Evolutionary conservation across 176 grass and related monocot species (phyloP).

Genomic region (Bothriochloa decipiens): DNA sequence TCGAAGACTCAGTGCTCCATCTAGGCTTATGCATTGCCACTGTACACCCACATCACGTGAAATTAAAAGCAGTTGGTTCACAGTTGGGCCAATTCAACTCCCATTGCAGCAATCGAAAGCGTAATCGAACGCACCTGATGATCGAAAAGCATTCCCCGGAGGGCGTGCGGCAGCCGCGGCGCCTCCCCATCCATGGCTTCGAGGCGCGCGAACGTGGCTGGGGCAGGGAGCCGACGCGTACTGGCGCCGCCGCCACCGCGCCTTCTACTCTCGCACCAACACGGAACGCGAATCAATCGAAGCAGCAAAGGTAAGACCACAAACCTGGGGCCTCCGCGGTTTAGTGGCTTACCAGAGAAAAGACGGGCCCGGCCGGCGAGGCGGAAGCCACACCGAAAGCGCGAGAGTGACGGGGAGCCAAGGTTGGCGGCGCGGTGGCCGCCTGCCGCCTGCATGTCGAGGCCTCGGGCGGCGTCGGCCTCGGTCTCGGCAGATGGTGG

Average conservation of each 20-base stretch:
- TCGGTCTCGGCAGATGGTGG: not conserved
- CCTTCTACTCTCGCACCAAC: not conserved
- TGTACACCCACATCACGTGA: not conserved
- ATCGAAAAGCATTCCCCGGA: slow-evolving; percentile 5
- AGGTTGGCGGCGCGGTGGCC: not conserved
- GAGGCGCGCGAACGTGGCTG: not conserved
- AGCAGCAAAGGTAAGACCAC: not conserved
- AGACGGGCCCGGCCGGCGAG: not conserved
- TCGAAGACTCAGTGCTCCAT: not conserved
- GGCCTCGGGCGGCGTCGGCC: not conserved
- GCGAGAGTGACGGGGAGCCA: not conserved
- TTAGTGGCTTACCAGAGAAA: slow-evolving; percentile 25
- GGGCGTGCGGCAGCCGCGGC: not conserved
- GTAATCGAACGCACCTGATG: slow-evolving; percentile 27
- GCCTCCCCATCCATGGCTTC: not conserved
- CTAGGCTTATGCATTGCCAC: not conserved
- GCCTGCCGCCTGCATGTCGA: slow-evolving; percentile 28
- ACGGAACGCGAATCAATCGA: not conserved
- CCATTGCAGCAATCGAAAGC: not conserved
- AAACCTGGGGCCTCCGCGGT: not conserved
- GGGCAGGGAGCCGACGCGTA: not conserved
- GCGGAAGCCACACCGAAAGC: not conserved
- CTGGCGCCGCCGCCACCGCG: not conserved
- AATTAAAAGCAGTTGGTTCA: not conserved
- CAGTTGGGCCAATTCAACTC: not conserved